Percentiles rank a stretch among this genome's conserved stretches.
phyloP scores from a whole-genome alignment of 1,139 yeast genomes.

The Geotrichum reessii region DNA sequence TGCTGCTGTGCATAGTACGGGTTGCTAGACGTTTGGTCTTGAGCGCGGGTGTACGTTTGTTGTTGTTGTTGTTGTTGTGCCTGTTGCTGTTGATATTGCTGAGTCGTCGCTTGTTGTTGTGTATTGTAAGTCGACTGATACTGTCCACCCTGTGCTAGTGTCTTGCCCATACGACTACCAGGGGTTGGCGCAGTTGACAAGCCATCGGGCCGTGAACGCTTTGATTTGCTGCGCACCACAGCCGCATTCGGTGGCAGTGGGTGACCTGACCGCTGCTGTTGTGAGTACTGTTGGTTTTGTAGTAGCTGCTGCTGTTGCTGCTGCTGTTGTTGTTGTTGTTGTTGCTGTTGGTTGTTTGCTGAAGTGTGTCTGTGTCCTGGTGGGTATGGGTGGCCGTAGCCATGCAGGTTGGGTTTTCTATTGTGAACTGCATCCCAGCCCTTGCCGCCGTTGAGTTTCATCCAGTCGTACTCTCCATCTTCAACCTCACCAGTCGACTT shows the following conservation, averaged over 20 bases:
- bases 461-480: constrained; percentile 93
- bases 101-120: constrained; percentile 22
- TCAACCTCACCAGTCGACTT: constrained; percentile 64
- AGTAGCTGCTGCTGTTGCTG: background rate
- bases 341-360: background rate
- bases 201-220: constrained; percentile 29
- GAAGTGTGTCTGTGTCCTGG: constrained; percentile 38
- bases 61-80: constrained; percentile 12
- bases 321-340: background rate
- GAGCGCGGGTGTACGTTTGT: constrained; percentile 15
- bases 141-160: constrained; percentile 15
- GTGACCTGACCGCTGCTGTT: constrained; percentile 20
- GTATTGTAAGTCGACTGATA: constrained; percentile 21
- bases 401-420: constrained; percentile 85
- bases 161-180: constrained; percentile 15
- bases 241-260: constrained; percentile 33
- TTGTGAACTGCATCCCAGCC: constrained; percentile 86
- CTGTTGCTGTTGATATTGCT: constrained; percentile 11
- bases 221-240: constrained; percentile 31
- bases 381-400: constrained; percentile 71
- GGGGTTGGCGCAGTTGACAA: constrained; percentile 14
- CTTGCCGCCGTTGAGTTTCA: constrained; percentile 82
- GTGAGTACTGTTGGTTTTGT: constrained; percentile 4
- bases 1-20: constrained; percentile 19
- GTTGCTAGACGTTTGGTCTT: constrained; percentile 18